Conservation (phyloP, 1,139 yeast genomes). For the Meyerozyma athensensis region DNA sequence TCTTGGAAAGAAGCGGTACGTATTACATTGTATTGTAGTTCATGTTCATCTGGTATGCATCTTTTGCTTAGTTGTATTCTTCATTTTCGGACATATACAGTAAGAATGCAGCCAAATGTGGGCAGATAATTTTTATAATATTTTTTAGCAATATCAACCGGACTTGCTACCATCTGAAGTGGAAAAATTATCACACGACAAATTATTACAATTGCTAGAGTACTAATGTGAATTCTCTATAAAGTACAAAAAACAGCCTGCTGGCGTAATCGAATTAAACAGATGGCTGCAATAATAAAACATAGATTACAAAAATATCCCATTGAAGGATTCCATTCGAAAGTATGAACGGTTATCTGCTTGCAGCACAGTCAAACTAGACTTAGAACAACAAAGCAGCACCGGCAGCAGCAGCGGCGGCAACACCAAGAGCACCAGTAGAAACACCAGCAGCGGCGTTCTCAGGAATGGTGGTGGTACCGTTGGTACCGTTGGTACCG, state of each 20-base stretch:
- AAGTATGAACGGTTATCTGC: neutral
- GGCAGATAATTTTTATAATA: no score
- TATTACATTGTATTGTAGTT: no score
- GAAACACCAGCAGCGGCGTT: constrained; percentile 16
- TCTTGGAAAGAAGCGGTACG: no score
- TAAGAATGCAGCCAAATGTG: no score
- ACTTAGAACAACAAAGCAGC: constrained; percentile 16
- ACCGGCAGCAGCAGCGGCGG: constrained; percentile 17
- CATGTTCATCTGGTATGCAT: no score
- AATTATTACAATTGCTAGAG: no score
- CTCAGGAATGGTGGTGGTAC: constrained; percentile 18
- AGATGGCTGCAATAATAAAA: constrained; percentile 1
- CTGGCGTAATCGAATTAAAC: neutral
- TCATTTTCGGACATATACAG: no score
- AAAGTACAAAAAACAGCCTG: neutral
- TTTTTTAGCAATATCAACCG: no score
- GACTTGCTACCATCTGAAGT: no score
- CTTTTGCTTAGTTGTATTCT: no score
- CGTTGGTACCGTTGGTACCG: constrained; percentile 26
- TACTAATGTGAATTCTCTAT: neutral
- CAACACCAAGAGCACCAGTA: constrained; percentile 14
- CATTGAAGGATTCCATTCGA: neutral
- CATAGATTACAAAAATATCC: constrained; percentile 1
- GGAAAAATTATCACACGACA: no score
- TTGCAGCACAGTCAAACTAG: neutral